These are phyloP conservation scores for Cryphonectria japonica DNA, from an alignment of 2,329 filamentous ascomycete genomes.

Conservation along the genomic window DNA sequence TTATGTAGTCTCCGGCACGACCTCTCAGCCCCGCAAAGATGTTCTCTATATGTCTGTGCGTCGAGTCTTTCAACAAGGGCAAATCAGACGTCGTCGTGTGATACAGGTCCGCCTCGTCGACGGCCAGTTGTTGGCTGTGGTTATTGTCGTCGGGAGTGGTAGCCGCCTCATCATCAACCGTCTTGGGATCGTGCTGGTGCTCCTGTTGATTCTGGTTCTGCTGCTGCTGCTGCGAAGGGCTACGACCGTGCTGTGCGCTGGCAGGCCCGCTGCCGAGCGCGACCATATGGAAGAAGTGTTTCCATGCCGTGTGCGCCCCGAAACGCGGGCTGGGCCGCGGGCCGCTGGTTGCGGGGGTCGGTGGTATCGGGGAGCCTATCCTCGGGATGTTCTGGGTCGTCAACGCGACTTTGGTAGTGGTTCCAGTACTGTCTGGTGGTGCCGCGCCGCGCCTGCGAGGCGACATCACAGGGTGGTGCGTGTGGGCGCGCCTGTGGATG, in stretches of 20 bases:
- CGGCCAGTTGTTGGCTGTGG: constrained; percentile 9
- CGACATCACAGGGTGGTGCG: constrained; percentile 25
- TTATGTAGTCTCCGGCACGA: constrained; percentile 33
- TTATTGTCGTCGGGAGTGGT: constrained; percentile 16
- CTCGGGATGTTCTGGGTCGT: constrained; percentile 4
- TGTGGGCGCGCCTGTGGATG: constrained; percentile 25
- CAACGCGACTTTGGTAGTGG: neutral
- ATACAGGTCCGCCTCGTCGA: constrained; percentile 18
- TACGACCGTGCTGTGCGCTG: constrained; percentile 18
- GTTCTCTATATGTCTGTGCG: constrained; percentile 52
- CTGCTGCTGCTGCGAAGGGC: constrained; percentile 13
- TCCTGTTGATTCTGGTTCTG: neutral
- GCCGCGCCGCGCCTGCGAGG: constrained; percentile 17
- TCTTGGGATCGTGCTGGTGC: constrained; percentile 9
- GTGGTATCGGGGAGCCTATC: constrained; percentile 15
- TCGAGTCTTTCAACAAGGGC: constrained; percentile 51
- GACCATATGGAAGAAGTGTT: constrained; percentile 29
- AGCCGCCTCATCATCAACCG: constrained; percentile 14
- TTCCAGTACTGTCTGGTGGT: neutral
- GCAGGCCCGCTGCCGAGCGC: constrained; percentile 25
- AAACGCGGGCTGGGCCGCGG: constrained; percentile 27
- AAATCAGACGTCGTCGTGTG: constrained; percentile 32
- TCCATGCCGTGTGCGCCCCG: constrained; percentile 29
- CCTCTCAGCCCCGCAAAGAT: constrained; percentile 53
- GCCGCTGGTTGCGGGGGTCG: constrained; percentile 15